These are phyloP conservation scores for Pichia sp. DNA, from an alignment of 1,139 yeast genomes.

Conservation along the genomic window DNA sequence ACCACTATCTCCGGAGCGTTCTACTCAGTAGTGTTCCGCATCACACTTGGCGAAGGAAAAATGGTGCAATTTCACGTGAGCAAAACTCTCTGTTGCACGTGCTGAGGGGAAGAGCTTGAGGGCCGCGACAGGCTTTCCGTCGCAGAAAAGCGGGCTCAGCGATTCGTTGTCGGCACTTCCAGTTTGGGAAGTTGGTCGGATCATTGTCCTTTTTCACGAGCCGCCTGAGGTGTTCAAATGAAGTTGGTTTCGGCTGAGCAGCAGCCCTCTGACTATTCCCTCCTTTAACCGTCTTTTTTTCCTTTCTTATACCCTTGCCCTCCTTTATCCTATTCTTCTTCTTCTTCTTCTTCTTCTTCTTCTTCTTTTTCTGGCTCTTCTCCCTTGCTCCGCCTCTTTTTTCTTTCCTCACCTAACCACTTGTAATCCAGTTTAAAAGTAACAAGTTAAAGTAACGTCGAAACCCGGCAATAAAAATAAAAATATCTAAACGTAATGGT, in stretches of 20 bases:
- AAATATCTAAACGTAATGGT: not conserved
- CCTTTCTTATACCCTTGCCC: not conserved
- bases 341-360: not conserved
- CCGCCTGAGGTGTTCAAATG: not conserved
- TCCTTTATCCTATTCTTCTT: not conserved
- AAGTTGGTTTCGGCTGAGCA: not conserved
- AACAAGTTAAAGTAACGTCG: not conserved
- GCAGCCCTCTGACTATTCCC: not conserved
- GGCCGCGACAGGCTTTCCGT: not conserved
- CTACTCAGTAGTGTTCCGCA: not conserved
- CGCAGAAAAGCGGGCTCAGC: not conserved
- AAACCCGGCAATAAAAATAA: not conserved
- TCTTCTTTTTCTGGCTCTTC: not conserved
- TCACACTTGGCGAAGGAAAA: not conserved
- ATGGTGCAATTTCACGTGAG: constrained; percentile 14
- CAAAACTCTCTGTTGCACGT: not conserved
- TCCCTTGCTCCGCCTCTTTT: not conserved
- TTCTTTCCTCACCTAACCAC: not conserved
- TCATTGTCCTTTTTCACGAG: not conserved
- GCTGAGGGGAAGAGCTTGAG: not conserved
- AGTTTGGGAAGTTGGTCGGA: not conserved
- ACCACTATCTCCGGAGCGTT: not conserved
- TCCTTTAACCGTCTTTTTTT: not conserved
- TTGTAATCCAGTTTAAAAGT: not conserved
- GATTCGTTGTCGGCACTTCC: not conserved